Conservation (phyloP, 2,329 filamentous ascomycete genomes). For the Parastagonospora nodorum region DNA sequence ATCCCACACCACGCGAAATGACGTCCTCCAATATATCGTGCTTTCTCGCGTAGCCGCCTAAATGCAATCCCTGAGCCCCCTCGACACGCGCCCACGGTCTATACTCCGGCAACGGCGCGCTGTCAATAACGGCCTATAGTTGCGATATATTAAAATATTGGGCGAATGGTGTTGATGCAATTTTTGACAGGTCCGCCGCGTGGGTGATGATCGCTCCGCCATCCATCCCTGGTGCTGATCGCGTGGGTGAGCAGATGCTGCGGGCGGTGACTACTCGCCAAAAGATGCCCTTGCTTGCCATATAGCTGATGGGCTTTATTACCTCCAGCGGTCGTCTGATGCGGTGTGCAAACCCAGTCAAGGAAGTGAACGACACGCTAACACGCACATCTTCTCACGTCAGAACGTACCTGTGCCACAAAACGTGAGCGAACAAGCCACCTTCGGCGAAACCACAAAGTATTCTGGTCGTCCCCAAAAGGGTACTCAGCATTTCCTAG, state of each 20-base stretch:
- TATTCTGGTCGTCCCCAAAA: background rate
- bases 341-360: constrained; percentile 1
- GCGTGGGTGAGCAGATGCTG: constrained; percentile 5
- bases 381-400: constrained; percentile 2
- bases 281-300: background rate
- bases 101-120: constrained; percentile 12
- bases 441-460: background rate
- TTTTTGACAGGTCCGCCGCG: background rate
- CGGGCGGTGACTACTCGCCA: background rate
- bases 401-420: background rate
- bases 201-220: constrained; percentile 1
- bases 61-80: constrained; percentile 9
- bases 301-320: background rate
- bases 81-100: constrained; percentile 3
- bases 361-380: background rate
- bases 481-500: background rate
- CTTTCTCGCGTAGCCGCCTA: constrained; percentile 8
- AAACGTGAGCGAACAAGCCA: background rate
- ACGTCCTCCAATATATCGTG: constrained; percentile 9
- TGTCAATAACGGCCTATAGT: constrained; percentile 6
- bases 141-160: constrained; percentile 1
- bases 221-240: constrained; percentile 3
- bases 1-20: constrained; percentile 10
- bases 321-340: background rate
- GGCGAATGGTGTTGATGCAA: constrained; percentile 2